These are phyloP conservation scores for Acmispon strigosus DNA, from an alignment of 306 rosid genomes.

Conservation along the genomic window DNA sequence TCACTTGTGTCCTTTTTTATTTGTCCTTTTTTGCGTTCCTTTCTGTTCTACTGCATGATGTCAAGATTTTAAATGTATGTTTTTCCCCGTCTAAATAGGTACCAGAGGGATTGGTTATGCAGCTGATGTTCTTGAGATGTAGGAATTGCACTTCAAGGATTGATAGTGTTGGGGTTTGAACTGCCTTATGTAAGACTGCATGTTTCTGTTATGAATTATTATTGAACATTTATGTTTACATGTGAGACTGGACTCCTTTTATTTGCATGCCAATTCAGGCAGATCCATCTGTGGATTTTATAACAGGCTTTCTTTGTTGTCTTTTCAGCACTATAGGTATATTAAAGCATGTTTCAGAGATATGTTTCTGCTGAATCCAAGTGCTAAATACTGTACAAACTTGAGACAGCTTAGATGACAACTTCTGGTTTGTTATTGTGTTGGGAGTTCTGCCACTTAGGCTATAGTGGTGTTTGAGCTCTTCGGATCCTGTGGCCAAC, in stretches of 20 bases:
- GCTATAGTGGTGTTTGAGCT: slow-evolving; percentile 8
- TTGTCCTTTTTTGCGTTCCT: background rate
- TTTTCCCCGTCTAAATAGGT: slow-evolving; percentile 32
- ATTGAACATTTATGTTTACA: background rate
- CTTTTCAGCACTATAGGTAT: slow-evolving; percentile 26
- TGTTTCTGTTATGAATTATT: background rate
- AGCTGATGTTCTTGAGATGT: slow-evolving; percentile 30
- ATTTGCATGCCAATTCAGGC: background rate
- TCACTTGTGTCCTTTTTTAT: background rate
- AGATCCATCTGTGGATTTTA: slow-evolving; percentile 8
- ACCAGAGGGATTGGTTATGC: slow-evolving; percentile 31
- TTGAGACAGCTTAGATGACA: slow-evolving; percentile 20
- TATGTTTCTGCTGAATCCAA: slow-evolving; percentile 19
- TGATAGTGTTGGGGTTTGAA: slow-evolving; percentile 24
- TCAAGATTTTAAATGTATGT: slow-evolving; percentile 1
- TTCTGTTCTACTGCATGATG: background rate
- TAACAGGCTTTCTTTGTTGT: slow-evolving; percentile 23
- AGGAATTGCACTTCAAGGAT: slow-evolving; percentile 23
- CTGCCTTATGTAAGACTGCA: slow-evolving; percentile 19
- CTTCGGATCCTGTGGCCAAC: background rate
- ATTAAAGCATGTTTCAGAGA: slow-evolving; percentile 20
- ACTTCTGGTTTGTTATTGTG: slow-evolving; percentile 5
- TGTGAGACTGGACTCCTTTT: slow-evolving; percentile 11
- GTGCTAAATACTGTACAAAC: slow-evolving; percentile 19
- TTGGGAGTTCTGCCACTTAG: slow-evolving; percentile 7